Conservation (phyloP, 805 yeast species). For the Allodekkera sacchari region DNA sequence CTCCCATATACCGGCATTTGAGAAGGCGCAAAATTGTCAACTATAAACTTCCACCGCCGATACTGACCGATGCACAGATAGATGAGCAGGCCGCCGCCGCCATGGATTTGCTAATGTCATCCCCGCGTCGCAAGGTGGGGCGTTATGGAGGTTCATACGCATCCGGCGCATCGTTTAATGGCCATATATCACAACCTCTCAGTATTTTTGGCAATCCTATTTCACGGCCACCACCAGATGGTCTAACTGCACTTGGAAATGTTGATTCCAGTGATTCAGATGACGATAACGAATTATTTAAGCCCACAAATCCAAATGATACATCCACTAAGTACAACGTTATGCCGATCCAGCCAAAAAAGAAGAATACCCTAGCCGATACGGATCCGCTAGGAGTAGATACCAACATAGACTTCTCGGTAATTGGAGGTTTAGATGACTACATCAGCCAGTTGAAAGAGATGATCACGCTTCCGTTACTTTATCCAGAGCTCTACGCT, state of each 20-base stretch:
- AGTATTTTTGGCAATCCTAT: no score
- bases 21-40: conserved; percentile 68
- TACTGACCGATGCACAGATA: conserved; percentile 34
- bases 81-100: conserved; percentile 9
- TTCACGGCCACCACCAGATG: no score
- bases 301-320: conserved; percentile 26
- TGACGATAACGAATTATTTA: conserved; percentile 35
- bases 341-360: no score
- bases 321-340: no score
- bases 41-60: conserved; percentile 79
- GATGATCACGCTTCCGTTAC: conserved; percentile 88
- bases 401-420: conserved; percentile 49
- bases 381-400: conserved; percentile 89
- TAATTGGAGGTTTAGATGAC: conserved; percentile 86
- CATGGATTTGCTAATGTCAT: conserved; percentile 1
- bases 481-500: conserved; percentile 90
- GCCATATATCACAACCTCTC: no score
- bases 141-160: conserved; percentile 3
- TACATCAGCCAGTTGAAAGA: conserved; percentile 91
- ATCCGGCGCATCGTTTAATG: no score
- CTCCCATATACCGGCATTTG: conserved; percentile 40
- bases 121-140: conserved; percentile 3
- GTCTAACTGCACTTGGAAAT: conserved; percentile 29
- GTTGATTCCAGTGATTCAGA: conserved; percentile 39
- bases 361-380: conserved; percentile 67